Base-by-base conservation (phyloP, 176 grass and related monocot species). In the Stipa capillata region DNA sequence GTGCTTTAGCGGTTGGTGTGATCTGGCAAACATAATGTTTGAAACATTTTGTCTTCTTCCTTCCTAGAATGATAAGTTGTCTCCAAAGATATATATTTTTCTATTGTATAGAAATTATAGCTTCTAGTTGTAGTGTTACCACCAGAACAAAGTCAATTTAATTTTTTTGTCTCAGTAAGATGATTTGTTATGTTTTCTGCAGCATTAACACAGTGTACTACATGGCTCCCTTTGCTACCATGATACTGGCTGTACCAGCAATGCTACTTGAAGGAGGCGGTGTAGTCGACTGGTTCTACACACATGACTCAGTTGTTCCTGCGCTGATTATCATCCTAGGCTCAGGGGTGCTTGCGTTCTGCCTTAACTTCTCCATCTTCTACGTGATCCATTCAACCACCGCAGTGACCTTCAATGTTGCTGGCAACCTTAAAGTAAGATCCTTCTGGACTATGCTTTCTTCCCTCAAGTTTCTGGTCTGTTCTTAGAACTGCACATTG, bases 191-290 rank as follows among this genome's bases (percentile, higher is more conserved):
- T 73, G 15, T 81, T 69, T 77, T 52, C 20, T 92, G 68, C 81
- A 98, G 95, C 75, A 98, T 98, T 83, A 98, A 98, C 83, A 98
- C 92, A 1, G 95, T 98, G 37, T 98, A 98, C 60, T 98, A 98
- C 82, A 98, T 98, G 95, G 90, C 95, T 13, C 95, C 95, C 7
- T 98, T 94, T 88, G 95, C 95, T 57, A 98, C 95, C 49, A 87
- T 92, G 95, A 98, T 98, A 86, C 72, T 98, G 60, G 87, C 92
- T 64, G 29, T 90, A 33, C 95, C 95, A 57, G 95, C 95, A 31
- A 85, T 90, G 66, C 64, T 98, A 62, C 77, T 98, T 51, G 95
- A 98, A 87, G 95, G 95, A 45, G 67, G 85, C 0, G 90, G 95
- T 7, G 90, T 94, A 15, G 76, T 90, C 25, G 83, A 89, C 87